Percentiles rank a stretch among this genome's conserved stretches.
Evolutionary conservation across 805 yeast species (phyloP).

Genomic region (Groenewaldozyma salmanticensis): DNA sequence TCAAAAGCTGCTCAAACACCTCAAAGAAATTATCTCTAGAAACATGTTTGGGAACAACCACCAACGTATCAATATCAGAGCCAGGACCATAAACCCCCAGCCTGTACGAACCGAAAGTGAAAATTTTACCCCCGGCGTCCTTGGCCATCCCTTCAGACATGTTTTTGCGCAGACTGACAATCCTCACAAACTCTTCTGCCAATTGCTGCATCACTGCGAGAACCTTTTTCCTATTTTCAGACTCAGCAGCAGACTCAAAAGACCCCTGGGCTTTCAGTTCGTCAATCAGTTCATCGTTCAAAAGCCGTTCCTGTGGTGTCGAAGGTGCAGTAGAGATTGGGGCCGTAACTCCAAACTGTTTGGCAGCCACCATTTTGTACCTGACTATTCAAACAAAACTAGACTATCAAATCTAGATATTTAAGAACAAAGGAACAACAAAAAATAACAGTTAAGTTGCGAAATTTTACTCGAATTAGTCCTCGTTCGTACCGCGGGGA

Average conservation of each 20-base stretch:
- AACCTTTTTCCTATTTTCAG: conserved; percentile 68
- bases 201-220: conserved; percentile 61
- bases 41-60: conserved; percentile 96
- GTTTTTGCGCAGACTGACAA: conserved; percentile 69
- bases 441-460: not conserved
- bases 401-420: too few relatives aligned
- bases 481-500: too few relatives aligned
- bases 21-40: conserved; percentile 81
- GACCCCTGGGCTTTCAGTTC: conserved; percentile 79
- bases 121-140: conserved; percentile 97
- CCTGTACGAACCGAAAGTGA: conserved; percentile 89
- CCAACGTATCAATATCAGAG: conserved; percentile 90
- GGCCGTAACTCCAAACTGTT: conserved; percentile 58
- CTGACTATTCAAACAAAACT: not conserved
- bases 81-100: conserved; percentile 98
- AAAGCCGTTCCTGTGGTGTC: conserved; percentile 61
- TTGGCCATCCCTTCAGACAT: conserved; percentile 97
- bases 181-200: conserved; percentile 72
- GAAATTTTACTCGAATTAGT: too few relatives aligned
- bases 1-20: conserved; percentile 61
- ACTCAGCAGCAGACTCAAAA: conserved; percentile 79
- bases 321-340: conserved; percentile 86
- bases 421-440: too few relatives aligned
- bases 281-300: conserved; percentile 67
- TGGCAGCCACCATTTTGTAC: conserved; percentile 6